Evolutionary conservation across 257 asterid species (phyloP).

Genomic region (Gynochthodes officinalis): DNA sequence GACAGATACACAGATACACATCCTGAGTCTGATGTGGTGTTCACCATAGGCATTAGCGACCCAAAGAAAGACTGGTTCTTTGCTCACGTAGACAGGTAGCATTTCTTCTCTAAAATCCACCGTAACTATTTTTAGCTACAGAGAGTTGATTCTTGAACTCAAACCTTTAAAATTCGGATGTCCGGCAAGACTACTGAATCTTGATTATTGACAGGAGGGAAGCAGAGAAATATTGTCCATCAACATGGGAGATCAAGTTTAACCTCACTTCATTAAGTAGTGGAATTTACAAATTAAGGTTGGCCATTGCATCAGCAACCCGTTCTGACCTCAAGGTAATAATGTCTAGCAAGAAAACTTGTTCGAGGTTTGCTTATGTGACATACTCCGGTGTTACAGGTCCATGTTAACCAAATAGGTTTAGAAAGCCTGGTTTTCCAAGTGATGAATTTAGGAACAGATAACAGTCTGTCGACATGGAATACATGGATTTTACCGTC

Average conservation of each 20-base stretch:
- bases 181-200: neutral
- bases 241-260: conserved; percentile 56
- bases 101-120: neutral
- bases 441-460: conserved; percentile 39
- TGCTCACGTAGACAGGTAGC: conserved; percentile 59
- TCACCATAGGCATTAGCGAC: conserved; percentile 39
- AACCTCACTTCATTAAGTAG: conserved; percentile 27
- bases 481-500: conserved; percentile 49
- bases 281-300: conserved; percentile 45
- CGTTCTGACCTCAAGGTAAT: conserved; percentile 49
- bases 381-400: conserved; percentile 24
- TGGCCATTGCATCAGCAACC: conserved; percentile 56
- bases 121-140: neutral
- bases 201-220: conserved; percentile 31
- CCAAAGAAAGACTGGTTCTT: conserved; percentile 61
- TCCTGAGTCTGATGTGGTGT: conserved; percentile 44
- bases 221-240: conserved; percentile 37
- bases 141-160: neutral
- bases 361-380: neutral
- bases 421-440: conserved; percentile 41
- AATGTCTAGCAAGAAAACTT: neutral
- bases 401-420: conserved; percentile 42
- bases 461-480: conserved; percentile 50
- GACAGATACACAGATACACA: conserved; percentile 51
- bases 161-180: neutral